A percentile compares a stretch with the other conserved stretches of the same genome.
phyloP scores from a whole-genome alignment of 2,329 filamentous ascomycete genomes.

The Lasiodiplodia gonubiensis region DNA sequence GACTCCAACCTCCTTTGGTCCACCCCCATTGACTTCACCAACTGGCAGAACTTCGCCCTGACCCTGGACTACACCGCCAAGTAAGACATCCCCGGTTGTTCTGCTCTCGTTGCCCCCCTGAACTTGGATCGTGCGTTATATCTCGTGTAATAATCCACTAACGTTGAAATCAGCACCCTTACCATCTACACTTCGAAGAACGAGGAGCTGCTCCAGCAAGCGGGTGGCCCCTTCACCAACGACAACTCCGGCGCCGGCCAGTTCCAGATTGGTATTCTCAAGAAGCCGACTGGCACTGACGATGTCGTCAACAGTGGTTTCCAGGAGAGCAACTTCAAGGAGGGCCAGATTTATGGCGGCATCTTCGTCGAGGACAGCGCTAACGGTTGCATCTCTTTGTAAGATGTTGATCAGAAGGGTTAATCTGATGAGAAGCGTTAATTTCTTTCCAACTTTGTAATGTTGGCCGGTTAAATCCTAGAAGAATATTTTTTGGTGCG shows the following conservation, averaged over 20 bases:
- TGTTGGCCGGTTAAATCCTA: not conserved
- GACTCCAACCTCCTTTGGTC: slow-evolving; percentile 53
- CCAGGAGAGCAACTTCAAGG: slow-evolving; percentile 43
- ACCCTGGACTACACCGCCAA: slow-evolving; percentile 63
- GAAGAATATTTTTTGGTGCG: not conserved
- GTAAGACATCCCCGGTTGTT: slow-evolving; percentile 43
- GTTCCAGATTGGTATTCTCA: slow-evolving; percentile 67
- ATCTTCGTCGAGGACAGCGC: slow-evolving; percentile 47
- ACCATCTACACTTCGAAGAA: slow-evolving; percentile 64
- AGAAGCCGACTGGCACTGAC: slow-evolving; percentile 61
- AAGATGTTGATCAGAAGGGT: slow-evolving; percentile 9
- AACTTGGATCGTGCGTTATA: no score
- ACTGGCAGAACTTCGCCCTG: slow-evolving; percentile 68
- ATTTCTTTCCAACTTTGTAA: slow-evolving; percentile 1
- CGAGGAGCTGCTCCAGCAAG: slow-evolving; percentile 51
- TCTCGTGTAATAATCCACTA: not conserved
- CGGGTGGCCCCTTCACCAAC: slow-evolving; percentile 56
- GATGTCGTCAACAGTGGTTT: slow-evolving; percentile 48
- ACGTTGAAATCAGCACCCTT: slow-evolving; percentile 52
- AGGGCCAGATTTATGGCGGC: slow-evolving; percentile 48
- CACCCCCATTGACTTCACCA: slow-evolving; percentile 54
- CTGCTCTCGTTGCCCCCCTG: no score
- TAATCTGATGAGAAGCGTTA: not conserved
- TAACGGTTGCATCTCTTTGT: slow-evolving; percentile 42
- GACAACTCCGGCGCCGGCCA: slow-evolving; percentile 64